Base-by-base conservation (phyloP, 177 flowering plant genomes). In the Vitis hybrid region DNA sequence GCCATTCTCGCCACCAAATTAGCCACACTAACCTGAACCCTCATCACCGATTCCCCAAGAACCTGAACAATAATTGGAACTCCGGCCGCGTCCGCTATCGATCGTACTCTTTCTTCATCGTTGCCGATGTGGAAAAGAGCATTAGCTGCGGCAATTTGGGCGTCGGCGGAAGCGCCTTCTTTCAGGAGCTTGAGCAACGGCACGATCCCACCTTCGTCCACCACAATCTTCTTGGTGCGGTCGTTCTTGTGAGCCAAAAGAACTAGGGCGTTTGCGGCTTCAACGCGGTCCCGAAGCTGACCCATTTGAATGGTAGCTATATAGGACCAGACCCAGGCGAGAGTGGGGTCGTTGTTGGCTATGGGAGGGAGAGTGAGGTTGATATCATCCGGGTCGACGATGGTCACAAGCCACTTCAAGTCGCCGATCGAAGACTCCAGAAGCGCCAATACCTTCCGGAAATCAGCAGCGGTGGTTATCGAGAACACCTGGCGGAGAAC, bases 321-420 rank as follows among this genome's bases (percentile, higher is more conserved):
- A 32, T 32, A 77, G 30, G 90, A 78, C 98, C 98, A 93, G 12
- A 93, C 88, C 89, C 87, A 88, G 12, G 92, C 81, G 30, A 93
- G 72, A 9, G 85, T 91, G 0, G 97, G 94, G 69, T 93, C 98
- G 64, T 84, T 86, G 62, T 83, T 84, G 21, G 91, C 97, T 21
- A 93, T 90, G 0, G 98, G 92, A 1, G 98, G 94, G 2, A 93
- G 81, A 14, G 88, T 74, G 5, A 83, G 78, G 17, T 62, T 73
- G 21, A 76, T 58, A 0, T 81, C 81, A 6, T 74, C 81, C 30
- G 76, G 49, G 7, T 78, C 84, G 54, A 75, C 78, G 24, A 88
- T 78, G 12, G 73, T 69, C 21, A 93, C 72, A 0, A 87, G 81
- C 98, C 98, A 93, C 21, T 60, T 74, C 75, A 91, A 62, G 74